phyloP scores from a whole-genome alignment of 345 rosid genomes.

The Pistacia atlantica region DNA sequence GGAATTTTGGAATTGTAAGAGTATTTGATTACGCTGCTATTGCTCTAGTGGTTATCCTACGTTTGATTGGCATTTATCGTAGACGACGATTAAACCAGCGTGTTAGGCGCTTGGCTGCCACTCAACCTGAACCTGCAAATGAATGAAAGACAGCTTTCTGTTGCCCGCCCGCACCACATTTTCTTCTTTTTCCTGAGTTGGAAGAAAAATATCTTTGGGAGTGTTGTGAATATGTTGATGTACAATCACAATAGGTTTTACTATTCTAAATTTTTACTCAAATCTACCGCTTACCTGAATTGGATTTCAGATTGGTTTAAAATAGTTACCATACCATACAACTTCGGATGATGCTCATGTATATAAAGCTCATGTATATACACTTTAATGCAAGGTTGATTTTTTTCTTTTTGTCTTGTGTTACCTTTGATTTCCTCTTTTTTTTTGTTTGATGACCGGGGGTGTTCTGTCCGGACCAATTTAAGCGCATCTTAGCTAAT shows the following conservation, averaged over 20 bases:
- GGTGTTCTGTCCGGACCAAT: too few species aligned
- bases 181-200: background rate
- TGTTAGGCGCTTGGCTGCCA: slow-evolving; percentile 57
- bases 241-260: too few species aligned
- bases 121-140: slow-evolving; percentile 36
- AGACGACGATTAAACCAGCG: slow-evolving; percentile 60
- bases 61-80: slow-evolving; percentile 55
- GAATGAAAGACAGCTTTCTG: slow-evolving; percentile 27
- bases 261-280: background rate
- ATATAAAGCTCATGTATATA: background rate
- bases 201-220: background rate
- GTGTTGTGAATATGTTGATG: slow-evolving; percentile 3
- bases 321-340: background rate
- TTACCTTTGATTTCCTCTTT: too few species aligned
- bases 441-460: too few species aligned
- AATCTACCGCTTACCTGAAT: background rate
- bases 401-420: too few species aligned
- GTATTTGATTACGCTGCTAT: slow-evolving; percentile 65
- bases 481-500: too few species aligned
- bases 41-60: slow-evolving; percentile 53
- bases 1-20: slow-evolving; percentile 55
- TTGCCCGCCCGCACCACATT: background rate
- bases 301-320: background rate
- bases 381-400: too few species aligned
- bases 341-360: background rate